A percentile compares a stretch with the other conserved stretches of the same genome.
phyloP scores from a whole-genome alignment of 257 asterid species.

The Fraxinus quadrangulata region DNA sequence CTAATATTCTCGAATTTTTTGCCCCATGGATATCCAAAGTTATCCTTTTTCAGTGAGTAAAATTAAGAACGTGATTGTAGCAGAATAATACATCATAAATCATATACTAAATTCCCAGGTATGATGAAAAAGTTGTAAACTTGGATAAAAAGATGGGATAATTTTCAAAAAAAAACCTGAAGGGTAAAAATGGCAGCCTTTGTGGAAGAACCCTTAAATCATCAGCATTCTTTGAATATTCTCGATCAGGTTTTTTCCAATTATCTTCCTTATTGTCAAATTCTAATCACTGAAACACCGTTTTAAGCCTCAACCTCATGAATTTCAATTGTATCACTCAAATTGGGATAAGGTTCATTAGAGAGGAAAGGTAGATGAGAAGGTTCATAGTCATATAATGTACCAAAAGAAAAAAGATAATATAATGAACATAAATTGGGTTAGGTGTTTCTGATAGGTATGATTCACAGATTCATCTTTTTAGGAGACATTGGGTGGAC shows the following conservation, averaged over 20 bases:
- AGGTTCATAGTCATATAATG: too few relatives aligned
- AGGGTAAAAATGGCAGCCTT: conserved; percentile 26
- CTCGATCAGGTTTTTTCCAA: conserved; percentile 21
- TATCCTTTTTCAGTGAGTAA: too few relatives aligned
- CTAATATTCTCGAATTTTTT: too few relatives aligned
- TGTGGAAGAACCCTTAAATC: conserved; percentile 35
- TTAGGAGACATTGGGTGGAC: too few relatives aligned
- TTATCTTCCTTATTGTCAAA: conserved; percentile 8
- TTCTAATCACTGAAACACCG: conserved; percentile 31
- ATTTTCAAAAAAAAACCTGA: conserved; percentile 41
- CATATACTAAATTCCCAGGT: neutral
- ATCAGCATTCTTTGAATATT: conserved; percentile 30
- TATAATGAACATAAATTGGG: too few relatives aligned
- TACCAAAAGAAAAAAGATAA: too few relatives aligned
- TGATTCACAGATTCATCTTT: too few relatives aligned
- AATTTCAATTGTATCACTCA: conserved; percentile 24
- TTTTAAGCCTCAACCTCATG: conserved; percentile 36
- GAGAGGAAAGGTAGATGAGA: neutral
- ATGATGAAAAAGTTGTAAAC: neutral
- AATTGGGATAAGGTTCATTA: neutral
- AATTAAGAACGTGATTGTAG: too few relatives aligned
- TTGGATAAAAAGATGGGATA: neutral
- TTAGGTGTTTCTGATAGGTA: too few relatives aligned
- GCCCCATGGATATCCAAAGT: too few relatives aligned
- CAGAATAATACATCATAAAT: neutral